These are phyloP conservation scores for Penicillium aurantiogriseum DNA, from an alignment of 2,329 filamentous ascomycete genomes.

Conservation along the genomic window DNA sequence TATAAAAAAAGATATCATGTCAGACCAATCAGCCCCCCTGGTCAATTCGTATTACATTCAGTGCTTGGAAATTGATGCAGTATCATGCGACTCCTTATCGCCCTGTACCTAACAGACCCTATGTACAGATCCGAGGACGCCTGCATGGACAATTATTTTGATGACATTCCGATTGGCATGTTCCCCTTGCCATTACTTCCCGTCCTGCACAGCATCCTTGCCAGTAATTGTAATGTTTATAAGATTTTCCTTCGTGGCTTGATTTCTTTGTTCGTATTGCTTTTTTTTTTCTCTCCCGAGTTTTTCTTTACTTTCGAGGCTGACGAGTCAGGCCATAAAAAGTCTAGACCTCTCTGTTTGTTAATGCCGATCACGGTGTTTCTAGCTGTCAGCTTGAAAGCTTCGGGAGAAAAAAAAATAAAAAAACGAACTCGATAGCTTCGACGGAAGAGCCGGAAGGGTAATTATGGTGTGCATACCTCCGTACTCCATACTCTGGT, in stretches of 20 bases:
- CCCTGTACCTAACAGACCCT: background rate
- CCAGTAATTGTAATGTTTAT: background rate
- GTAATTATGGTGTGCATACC: slow-evolving; percentile 26
- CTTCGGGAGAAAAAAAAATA: background rate
- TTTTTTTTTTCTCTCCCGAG: background rate
- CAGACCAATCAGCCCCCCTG: slow-evolving; percentile 16
- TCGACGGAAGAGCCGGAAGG: slow-evolving; percentile 13
- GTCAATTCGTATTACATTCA: background rate
- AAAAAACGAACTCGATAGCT: slow-evolving; percentile 15
- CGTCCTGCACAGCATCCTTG: slow-evolving; percentile 11
- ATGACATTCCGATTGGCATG: slow-evolving; percentile 10
- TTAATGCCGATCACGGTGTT: background rate
- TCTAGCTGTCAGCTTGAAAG: slow-evolving; percentile 15
- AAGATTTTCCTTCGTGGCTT: background rate
- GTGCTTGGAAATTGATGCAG: slow-evolving; percentile 2
- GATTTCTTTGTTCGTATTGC: slow-evolving; percentile 5
- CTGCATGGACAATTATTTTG: slow-evolving; percentile 7
- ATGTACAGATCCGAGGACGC: slow-evolving; percentile 4
- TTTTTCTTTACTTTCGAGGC: background rate
- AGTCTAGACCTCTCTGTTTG: slow-evolving; percentile 5
- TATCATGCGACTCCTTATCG: slow-evolving; percentile 14
- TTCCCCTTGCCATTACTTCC: slow-evolving; percentile 11
- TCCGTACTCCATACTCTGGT: background rate
- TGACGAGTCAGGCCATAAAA: slow-evolving; percentile 8
- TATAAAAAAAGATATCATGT: background rate